Base-by-base conservation (phyloP, 192 early-diverging fungal genomes). In the Geranomyces variabilis region DNA sequence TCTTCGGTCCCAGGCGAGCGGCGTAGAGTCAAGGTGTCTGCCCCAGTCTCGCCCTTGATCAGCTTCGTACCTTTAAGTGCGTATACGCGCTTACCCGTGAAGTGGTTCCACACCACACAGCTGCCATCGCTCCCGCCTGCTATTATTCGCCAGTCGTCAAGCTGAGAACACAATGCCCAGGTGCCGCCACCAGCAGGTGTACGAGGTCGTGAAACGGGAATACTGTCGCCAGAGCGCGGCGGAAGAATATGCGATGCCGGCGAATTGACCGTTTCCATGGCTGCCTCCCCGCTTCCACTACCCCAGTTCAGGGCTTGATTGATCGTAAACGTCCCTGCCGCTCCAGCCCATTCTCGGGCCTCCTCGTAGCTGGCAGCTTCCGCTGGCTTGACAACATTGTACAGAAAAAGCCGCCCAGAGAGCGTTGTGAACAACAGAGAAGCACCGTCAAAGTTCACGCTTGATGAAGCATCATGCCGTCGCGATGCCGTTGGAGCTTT, bases 21-120 rank as follows among this genome's bases (percentile, higher is more conserved):
- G 2, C 51, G 19, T 10, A 41, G 36, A 7, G 36, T 41, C 10
- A 41, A 3, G 10, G 10, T 41, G 10, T 41, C 36, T 17, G 51
- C 51, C 15, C 51, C 51, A 7, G n/a, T 26, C 4, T 53, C 51
- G 7, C 51, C 51, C 24, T 53, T 53, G 4, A 24, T 26, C n/a
- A 53, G 19, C n/a, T n/a, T 53, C 51, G 17, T 48, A 19, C 66
- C 65, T n/a, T 30, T 41, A 6, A 73, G 49, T 1, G 31, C 33
- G 30, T 66, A 73, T 2, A 73, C 44, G 43, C 28, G 33, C 28
- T 34, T 19, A 22, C 56, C 63, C 17, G 73, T 75, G 2, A 51
- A 36, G 60, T 75, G 47, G 34, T 75, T 75, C 73, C 66, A 75
- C 17, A 75, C 73, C 33, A 63, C 36, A 29, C 73, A 75, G 5